Evolutionary conservation across 2,329 filamentous ascomycete genomes (phyloP).

Genomic region (Diaporthe eres): DNA sequence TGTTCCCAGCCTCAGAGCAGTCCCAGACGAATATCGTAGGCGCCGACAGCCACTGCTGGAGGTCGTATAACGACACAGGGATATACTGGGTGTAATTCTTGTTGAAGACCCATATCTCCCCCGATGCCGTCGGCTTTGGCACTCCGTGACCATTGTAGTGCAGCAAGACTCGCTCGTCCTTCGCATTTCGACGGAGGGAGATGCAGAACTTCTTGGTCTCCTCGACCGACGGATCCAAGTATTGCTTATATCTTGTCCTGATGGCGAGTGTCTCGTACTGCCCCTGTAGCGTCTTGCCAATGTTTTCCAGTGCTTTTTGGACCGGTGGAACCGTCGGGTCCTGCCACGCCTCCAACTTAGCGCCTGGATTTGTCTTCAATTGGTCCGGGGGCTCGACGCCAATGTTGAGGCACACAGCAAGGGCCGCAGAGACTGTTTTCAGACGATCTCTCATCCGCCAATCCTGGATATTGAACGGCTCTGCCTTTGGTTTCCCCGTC

Average conservation of each 20-base stretch:
- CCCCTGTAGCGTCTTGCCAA: slow-evolving; percentile 94
- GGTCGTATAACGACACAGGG: slow-evolving; percentile 92
- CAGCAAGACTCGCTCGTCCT: slow-evolving; percentile 95
- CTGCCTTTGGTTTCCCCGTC: slow-evolving; percentile 85
- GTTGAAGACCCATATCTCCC: slow-evolving; percentile 99
- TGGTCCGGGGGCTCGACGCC: slow-evolving; percentile 98
- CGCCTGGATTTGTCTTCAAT: slow-evolving; percentile 93
- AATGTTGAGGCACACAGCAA: slow-evolving; percentile 96
- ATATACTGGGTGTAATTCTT: slow-evolving; percentile 99
- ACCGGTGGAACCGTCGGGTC: slow-evolving; percentile 87
- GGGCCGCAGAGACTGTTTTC: slow-evolving; percentile 95
- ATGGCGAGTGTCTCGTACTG: slow-evolving; percentile 97
- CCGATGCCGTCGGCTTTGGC: slow-evolving; percentile 93
- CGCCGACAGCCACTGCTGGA: slow-evolving; percentile 95
- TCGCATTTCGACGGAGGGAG: slow-evolving; percentile 89
- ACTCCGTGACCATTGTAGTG: slow-evolving; percentile 99
- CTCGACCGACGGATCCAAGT: slow-evolving; percentile 95
- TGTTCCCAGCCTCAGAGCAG: slow-evolving; percentile 96
- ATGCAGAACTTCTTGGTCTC: slow-evolving; percentile 98
- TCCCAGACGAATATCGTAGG: slow-evolving; percentile 98
- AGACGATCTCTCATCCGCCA: slow-evolving; percentile 98
- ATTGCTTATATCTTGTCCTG: slow-evolving; percentile 96
- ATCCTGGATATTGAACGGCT: slow-evolving; percentile 80
- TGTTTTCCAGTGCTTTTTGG: slow-evolving; percentile 90
- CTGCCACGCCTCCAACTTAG: slow-evolving; percentile 96